Conservation (phyloP, 352 stramenopile genomes). For the Thalassiosira livingstoniorum region DNA sequence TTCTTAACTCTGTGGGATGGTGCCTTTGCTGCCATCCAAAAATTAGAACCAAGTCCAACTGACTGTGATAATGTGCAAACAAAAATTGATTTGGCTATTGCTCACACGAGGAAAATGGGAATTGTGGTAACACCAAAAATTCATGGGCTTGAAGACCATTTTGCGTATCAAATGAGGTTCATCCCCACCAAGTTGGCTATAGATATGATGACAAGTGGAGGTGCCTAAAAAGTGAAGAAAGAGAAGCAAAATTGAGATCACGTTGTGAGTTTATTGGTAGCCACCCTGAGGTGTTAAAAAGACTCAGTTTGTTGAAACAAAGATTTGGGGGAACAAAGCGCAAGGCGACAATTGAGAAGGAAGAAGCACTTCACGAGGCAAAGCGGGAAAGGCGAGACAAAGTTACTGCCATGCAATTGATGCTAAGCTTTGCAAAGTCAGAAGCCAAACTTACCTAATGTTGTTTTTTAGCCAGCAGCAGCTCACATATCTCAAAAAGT, state of each 20-base stretch:
- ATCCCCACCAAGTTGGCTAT: slow-evolving; percentile 24
- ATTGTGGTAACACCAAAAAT: slow-evolving; percentile 7
- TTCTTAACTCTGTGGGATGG: slow-evolving; percentile 17
- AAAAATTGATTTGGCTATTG: slow-evolving; percentile 12
- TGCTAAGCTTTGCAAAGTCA: no score
- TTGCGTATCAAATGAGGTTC: slow-evolving; percentile 23
- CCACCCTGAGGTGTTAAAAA: no score
- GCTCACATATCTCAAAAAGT: no score
- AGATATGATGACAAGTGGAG: slow-evolving; percentile 23
- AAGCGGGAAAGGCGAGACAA: no score
- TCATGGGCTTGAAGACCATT: slow-evolving; percentile 33
- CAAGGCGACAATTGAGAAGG: no score
- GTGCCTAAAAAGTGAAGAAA: slow-evolving; percentile 12
- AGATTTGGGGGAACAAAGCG: no score
- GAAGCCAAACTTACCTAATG: no score
- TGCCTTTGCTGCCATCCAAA: slow-evolving; percentile 8
- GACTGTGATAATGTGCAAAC: slow-evolving; percentile 10
- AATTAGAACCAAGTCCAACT: slow-evolving; percentile 1
- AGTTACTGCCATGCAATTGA: no score
- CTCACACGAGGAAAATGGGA: background rate
- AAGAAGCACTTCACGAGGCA: no score
- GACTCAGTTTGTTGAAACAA: no score
- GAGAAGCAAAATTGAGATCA: slow-evolving; percentile 5
- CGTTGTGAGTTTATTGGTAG: slow-evolving; percentile 12
- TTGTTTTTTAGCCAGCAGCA: no score